A percentile compares a stretch with the other conserved stretches of the same genome.
phyloP scores from a whole-genome alignment of 1,284 basidiomycete species.

The Anthracocystis panici-leucophaei region DNA sequence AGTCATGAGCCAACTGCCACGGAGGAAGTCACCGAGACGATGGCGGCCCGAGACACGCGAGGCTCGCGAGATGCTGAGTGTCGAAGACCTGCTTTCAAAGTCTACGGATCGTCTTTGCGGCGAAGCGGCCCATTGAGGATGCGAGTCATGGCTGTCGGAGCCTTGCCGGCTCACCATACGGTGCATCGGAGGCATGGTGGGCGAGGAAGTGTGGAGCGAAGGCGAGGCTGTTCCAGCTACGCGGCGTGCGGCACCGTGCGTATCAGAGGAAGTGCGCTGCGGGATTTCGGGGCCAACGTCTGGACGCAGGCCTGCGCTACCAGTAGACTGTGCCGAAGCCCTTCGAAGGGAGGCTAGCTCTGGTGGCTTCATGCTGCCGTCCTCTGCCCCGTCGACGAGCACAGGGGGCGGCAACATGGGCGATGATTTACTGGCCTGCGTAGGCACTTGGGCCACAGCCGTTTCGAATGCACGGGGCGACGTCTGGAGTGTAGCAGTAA shows the following conservation, averaged over 20 bases:
- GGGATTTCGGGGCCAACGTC: slow-evolving; percentile 35
- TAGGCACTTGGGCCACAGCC: slow-evolving; percentile 7
- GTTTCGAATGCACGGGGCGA: slow-evolving; percentile 17
- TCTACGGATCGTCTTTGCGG: slow-evolving; percentile 31
- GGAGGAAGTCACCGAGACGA: slow-evolving; percentile 47
- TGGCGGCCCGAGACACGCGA: slow-evolving; percentile 47
- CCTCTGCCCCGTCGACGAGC: slow-evolving; percentile 13
- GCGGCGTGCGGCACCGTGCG: slow-evolving; percentile 30
- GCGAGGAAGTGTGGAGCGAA: slow-evolving; percentile 24
- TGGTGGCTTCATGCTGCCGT: slow-evolving; percentile 33
- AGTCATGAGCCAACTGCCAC: slow-evolving; percentile 42
- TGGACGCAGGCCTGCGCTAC: slow-evolving; percentile 30
- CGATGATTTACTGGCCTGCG: slow-evolving; percentile 10
- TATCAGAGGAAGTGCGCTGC: slow-evolving; percentile 44
- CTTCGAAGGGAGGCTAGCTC: slow-evolving; percentile 20
- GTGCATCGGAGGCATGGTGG: slow-evolving; percentile 21
- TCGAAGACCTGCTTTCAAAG: slow-evolving; percentile 38
- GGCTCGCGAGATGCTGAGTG: slow-evolving; percentile 46
- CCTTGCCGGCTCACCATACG: slow-evolving; percentile 22
- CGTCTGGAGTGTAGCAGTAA: slow-evolving; percentile 7
- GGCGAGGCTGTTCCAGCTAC: slow-evolving; percentile 22
- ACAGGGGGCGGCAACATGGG: slow-evolving; percentile 36
- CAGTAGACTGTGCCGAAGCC: slow-evolving; percentile 29
- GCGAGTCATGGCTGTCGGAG: slow-evolving; percentile 19
- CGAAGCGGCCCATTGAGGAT: slow-evolving; percentile 26